phyloP scores from a whole-genome alignment of 169 alveolate genomes.

The Cardiosporidium cionae region DNA sequence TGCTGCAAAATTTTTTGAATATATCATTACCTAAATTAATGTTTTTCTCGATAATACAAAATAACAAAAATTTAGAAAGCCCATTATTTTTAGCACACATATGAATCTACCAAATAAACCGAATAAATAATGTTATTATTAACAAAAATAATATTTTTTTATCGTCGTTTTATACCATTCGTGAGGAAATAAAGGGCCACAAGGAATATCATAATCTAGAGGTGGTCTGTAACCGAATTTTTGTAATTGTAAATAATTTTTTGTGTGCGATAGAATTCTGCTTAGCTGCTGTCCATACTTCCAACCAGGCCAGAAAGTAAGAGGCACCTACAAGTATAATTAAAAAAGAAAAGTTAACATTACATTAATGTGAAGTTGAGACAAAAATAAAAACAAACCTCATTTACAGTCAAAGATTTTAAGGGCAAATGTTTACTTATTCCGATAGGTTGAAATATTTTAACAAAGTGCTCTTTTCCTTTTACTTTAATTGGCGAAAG shows the following conservation, averaged over 20 bases:
- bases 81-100: no score
- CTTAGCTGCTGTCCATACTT: not conserved
- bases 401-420: no score
- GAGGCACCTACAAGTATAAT: not conserved
- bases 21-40: no score
- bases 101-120: no score
- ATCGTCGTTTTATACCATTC: not conserved
- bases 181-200: conserved; percentile 1
- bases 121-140: no score
- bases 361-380: not conserved
- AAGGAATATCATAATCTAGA: not conserved
- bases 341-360: not conserved
- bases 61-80: no score
- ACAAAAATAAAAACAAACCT: no score
- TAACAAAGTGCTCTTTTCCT: conserved; percentile 2
- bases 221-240: not conserved
- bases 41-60: no score
- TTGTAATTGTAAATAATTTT: not conserved
- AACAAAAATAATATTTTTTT: no score
- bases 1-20: no score
- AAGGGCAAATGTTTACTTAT: no score
- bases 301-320: not conserved
- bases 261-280: not conserved
- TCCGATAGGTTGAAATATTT: not conserved
- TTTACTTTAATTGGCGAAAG: conserved; percentile 4